Conservation (phyloP, 495 filamentous ascomycete genomes). For the Talaromyces stipitatus region DNA sequence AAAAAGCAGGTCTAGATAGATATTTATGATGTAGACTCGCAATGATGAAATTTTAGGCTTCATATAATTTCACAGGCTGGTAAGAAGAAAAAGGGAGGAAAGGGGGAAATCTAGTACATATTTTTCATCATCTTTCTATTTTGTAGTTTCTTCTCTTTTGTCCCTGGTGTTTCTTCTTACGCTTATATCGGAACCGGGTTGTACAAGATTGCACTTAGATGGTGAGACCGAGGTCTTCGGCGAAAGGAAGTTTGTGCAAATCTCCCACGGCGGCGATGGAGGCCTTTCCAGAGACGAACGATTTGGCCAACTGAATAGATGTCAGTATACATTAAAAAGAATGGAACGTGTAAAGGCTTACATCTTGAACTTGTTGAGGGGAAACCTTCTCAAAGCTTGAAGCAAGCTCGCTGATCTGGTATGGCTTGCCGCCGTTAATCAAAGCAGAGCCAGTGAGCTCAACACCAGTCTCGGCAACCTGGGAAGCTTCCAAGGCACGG, state of each 20-base stretch:
- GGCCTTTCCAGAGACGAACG: constrained; percentile 79
- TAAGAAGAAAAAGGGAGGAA: neutral
- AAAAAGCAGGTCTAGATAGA: neutral
- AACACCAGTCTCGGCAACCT: constrained; percentile 59
- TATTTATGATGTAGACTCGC: neutral
- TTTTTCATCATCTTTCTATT: constrained; percentile 10
- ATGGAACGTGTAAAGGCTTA: constrained; percentile 37
- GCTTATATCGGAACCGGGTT: neutral
- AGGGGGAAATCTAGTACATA: constrained; percentile 2
- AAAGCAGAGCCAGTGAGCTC: constrained; percentile 70
- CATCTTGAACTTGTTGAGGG: constrained; percentile 76
- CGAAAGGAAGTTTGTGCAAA: constrained; percentile 79
- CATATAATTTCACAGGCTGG: neutral
- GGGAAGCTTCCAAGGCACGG: constrained; percentile 74
- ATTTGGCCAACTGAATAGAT: constrained; percentile 66
- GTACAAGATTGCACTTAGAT: constrained; percentile 51
- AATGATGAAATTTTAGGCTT: neutral
- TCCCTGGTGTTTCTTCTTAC: neutral
- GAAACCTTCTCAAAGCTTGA: constrained; percentile 75
- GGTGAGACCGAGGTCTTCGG: constrained; percentile 86
- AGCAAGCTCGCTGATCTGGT: constrained; percentile 76
- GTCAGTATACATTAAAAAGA: constrained; percentile 3
- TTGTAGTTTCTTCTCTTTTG: neutral
- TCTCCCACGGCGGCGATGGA: constrained; percentile 84
- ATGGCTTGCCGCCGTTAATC: constrained; percentile 71